A percentile compares a stretch with the other conserved stretches of the same genome.
Conservation (phyloP, 495 filamentous ascomycete species). For the Xylaria castorea region DNA sequence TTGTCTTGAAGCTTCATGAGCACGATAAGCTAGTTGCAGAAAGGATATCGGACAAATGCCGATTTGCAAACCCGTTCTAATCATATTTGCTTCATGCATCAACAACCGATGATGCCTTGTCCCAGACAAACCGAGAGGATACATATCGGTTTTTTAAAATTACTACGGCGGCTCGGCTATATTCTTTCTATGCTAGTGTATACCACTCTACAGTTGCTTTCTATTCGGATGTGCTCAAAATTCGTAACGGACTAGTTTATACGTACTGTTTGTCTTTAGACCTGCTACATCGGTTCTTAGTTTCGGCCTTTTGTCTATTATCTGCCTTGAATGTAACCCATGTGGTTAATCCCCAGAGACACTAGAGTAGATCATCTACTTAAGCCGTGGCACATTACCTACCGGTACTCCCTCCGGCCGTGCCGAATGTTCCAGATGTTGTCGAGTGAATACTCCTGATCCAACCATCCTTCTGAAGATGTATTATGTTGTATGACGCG, state of each 20-base stretch:
- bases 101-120: not conserved
- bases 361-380: not conserved
- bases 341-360: not conserved
- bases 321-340: constrained; percentile 2
- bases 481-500: constrained; percentile 8
- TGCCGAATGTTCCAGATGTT: not conserved
- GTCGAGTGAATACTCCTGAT: not conserved
- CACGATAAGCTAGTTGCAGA: not conserved
- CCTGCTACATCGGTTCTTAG: not conserved
- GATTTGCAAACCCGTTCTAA: not conserved
- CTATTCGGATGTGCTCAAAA: not conserved
- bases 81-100: not conserved
- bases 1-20: not conserved
- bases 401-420: not conserved
- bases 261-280: constrained; percentile 3
- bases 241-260: not conserved
- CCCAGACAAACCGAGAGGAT: not conserved
- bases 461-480: not conserved
- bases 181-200: not conserved
- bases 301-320: not conserved
- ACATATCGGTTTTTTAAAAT: not conserved
- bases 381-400: not conserved
- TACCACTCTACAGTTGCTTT: not conserved
- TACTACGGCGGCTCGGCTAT: constrained; percentile 1
- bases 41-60: not conserved